Conservation (phyloP, 139 green algal species). For the Chlorella vulgaris region DNA sequence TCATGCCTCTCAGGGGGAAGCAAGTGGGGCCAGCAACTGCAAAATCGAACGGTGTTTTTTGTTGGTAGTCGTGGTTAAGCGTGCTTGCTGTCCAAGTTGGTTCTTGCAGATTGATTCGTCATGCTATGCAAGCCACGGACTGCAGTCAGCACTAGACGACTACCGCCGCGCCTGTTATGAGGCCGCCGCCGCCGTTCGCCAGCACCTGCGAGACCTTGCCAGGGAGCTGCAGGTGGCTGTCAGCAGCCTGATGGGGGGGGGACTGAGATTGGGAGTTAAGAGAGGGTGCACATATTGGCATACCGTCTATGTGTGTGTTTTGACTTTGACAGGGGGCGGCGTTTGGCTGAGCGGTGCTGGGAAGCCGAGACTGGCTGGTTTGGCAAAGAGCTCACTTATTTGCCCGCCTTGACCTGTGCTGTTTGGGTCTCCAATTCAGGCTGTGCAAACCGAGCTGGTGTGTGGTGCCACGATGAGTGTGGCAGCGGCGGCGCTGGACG, state of each 20-base stretch:
- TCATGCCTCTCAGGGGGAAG: too few relatives aligned
- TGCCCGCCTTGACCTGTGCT: neutral
- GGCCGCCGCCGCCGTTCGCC: slow-evolving; percentile 40
- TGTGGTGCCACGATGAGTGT: slow-evolving; percentile 48
- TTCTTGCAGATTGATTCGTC: slow-evolving; percentile 33
- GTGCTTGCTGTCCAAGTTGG: too few relatives aligned
- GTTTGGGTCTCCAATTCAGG: slow-evolving; percentile 22
- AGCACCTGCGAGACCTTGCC: slow-evolving; percentile 48
- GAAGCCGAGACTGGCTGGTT: too few relatives aligned
- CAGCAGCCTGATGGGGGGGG: neutral
- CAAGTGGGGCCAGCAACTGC: too few relatives aligned
- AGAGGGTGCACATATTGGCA: too few relatives aligned
- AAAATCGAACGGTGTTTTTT: too few relatives aligned
- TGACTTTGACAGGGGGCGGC: too few relatives aligned
- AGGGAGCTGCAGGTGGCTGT: slow-evolving; percentile 33
- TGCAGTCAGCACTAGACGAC: slow-evolving; percentile 56
- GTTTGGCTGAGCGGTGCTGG: too few relatives aligned
- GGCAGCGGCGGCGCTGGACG: slow-evolving; percentile 46
- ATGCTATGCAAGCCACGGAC: slow-evolving; percentile 30
- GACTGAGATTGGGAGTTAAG: too few relatives aligned
- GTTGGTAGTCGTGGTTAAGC: too few relatives aligned
- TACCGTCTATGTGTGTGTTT: too few relatives aligned
- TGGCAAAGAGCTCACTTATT: too few relatives aligned
- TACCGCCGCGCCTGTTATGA: slow-evolving; percentile 52
- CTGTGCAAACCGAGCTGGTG: slow-evolving; percentile 42